A percentile compares a stretch with the other conserved stretches of the same genome.
Conservation (phyloP, 2,329 filamentous ascomycete species). For the Macrophomina pseudophaseolina region DNA sequence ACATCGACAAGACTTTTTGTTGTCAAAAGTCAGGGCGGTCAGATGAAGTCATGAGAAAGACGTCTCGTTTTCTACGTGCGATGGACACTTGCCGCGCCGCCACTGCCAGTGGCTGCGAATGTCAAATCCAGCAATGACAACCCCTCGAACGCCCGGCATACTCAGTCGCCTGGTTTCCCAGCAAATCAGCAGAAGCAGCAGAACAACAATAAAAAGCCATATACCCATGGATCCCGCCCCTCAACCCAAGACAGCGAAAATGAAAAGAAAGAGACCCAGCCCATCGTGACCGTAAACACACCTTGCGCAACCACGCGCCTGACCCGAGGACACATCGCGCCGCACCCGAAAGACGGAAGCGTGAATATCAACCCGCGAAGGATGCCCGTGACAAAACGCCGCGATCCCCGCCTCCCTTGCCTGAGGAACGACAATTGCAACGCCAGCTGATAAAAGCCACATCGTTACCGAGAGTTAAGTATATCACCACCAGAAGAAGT, state of each 20-base stretch:
- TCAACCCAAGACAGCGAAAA: conserved; percentile 3
- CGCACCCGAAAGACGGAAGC: conserved; percentile 16
- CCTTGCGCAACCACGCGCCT: conserved; percentile 3
- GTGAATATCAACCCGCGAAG: conserved; percentile 18
- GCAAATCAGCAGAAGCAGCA: not conserved
- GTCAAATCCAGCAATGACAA: conserved; percentile 1
- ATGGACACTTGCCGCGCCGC: not conserved
- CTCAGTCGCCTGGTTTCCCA: conserved; percentile 8
- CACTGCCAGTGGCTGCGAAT: not conserved
- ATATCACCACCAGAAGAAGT: conserved; percentile 19
- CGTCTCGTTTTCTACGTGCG: conserved; percentile 19
- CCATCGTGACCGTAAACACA: conserved; percentile 19
- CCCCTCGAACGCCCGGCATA: conserved; percentile 18
- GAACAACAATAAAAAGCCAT: conserved; percentile 6
- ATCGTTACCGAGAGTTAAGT: conserved; percentile 17
- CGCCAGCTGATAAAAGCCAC: not conserved
- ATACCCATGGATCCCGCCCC: conserved; percentile 3
- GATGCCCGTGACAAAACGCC: conserved; percentile 3
- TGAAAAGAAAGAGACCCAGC: not conserved
- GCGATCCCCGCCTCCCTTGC: conserved; percentile 7
- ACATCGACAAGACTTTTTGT: too few species aligned
- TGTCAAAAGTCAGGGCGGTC: not conserved
- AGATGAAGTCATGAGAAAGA: conserved; percentile 12
- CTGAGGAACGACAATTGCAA: conserved; percentile 9
- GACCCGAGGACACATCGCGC: conserved; percentile 17